Conservation (phyloP, 176 grass and related monocot genomes). For the Eleusine indica region DNA sequence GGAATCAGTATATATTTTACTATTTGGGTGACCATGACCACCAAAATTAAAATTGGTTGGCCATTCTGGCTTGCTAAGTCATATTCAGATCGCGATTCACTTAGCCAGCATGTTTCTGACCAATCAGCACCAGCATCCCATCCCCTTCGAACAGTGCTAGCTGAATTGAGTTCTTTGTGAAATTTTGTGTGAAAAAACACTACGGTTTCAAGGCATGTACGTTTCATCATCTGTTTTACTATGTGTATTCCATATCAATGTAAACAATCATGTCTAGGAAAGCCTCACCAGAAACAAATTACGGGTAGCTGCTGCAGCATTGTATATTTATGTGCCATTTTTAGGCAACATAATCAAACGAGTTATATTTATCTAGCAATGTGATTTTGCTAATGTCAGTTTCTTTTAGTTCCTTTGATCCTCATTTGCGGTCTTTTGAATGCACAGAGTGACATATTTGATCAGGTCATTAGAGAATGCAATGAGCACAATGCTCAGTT, state of each 20-base stretch:
- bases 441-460: conserved; percentile 79
- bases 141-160: not conserved
- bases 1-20: not conserved
- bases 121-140: not conserved
- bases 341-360: not conserved
- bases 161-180: not conserved
- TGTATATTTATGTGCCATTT: not conserved
- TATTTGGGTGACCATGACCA: not conserved
- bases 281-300: not conserved
- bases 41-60: too few species aligned
- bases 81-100: not conserved
- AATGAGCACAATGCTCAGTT: conserved; percentile 80
- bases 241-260: not conserved
- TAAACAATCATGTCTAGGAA: not conserved
- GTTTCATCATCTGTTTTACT: not conserved
- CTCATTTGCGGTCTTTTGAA: conserved; percentile 11
- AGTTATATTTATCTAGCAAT: not conserved
- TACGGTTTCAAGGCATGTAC: not conserved
- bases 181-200: not conserved
- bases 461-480: conserved; percentile 88
- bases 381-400: not conserved
- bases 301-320: not conserved
- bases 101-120: not conserved
- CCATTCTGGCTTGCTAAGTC: not conserved
- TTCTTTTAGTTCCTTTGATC: conserved; percentile 21